phyloP scores from a whole-genome alignment of 2,329 filamentous ascomycete species.

The Sphaerostilbella broomeana region DNA sequence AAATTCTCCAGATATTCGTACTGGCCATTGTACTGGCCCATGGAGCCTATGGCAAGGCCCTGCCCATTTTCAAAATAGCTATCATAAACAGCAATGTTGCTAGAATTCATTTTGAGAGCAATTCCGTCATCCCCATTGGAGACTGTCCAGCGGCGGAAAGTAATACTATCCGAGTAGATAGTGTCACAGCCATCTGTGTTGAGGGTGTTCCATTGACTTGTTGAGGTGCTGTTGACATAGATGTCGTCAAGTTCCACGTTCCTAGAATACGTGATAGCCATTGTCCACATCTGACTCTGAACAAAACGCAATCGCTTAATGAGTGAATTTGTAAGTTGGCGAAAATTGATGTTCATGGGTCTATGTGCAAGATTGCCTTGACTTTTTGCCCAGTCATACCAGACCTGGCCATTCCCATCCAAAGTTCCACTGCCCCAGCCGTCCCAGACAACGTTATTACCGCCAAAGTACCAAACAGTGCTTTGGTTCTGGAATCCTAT shows the following conservation, averaged over 20 bases:
- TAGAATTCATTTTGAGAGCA: slow-evolving; percentile 49
- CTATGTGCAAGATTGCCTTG: slow-evolving; percentile 41
- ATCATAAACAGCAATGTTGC: slow-evolving; percentile 45
- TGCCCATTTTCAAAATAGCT: slow-evolving; percentile 42
- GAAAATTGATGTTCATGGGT: slow-evolving; percentile 44
- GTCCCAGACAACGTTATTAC: slow-evolving; percentile 41
- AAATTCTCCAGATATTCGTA: slow-evolving; percentile 46
- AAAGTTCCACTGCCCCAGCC: slow-evolving; percentile 47
- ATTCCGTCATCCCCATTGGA: slow-evolving; percentile 49
- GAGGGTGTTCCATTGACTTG: slow-evolving; percentile 25
- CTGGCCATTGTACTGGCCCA: slow-evolving; percentile 45
- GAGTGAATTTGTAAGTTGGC: slow-evolving; percentile 39
- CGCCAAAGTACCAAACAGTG: slow-evolving; percentile 49
- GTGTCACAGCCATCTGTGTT: slow-evolving; percentile 45
- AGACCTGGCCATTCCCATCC: slow-evolving; percentile 53
- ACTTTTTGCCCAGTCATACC: slow-evolving; percentile 46
- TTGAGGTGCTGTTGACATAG: slow-evolving; percentile 44
- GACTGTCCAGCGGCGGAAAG: slow-evolving; percentile 43
- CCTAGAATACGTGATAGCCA: slow-evolving; percentile 44
- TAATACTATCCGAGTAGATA: slow-evolving; percentile 45
- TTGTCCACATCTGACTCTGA: slow-evolving; percentile 55
- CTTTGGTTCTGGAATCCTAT: slow-evolving; percentile 51
- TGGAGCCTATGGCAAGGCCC: slow-evolving; percentile 50
- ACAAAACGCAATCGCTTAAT: slow-evolving; percentile 45
- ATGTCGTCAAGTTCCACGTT: slow-evolving; percentile 44